Evolutionary conservation across 148 eudicot genomes (phyloP).

Genomic region (Arbutus unedo): DNA sequence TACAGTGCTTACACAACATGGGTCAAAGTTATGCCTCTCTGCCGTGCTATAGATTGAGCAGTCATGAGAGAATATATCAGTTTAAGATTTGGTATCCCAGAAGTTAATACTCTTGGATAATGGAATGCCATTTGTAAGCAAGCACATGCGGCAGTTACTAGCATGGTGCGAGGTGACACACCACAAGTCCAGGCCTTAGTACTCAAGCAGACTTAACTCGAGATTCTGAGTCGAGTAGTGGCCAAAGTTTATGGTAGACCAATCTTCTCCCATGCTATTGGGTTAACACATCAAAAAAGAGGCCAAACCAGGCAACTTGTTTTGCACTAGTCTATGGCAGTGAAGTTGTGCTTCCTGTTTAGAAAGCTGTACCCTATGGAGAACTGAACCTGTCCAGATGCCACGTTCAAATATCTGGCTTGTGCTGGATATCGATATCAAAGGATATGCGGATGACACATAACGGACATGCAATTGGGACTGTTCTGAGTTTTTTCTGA

Average conservation of each 20-base stretch:
- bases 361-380: no score
- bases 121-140: neutral
- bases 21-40: neutral
- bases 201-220: neutral
- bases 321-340: no score
- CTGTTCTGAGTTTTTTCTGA: no score
- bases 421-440: no score
- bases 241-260: neutral
- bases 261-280: neutral
- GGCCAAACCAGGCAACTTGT: neutral
- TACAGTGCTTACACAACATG: neutral
- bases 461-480: no score
- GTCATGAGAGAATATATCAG: neutral
- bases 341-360: no score
- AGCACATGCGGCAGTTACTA: neutral
- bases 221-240: neutral
- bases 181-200: neutral
- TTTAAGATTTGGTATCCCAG: neutral
- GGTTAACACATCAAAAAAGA: neutral
- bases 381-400: no score
- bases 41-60: neutral
- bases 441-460: no score
- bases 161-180: neutral
- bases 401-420: no score
- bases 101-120: neutral